Evolutionary conservation across 176 grass and related monocot species (phyloP).

Genomic region (Aechmea fasciata): DNA sequence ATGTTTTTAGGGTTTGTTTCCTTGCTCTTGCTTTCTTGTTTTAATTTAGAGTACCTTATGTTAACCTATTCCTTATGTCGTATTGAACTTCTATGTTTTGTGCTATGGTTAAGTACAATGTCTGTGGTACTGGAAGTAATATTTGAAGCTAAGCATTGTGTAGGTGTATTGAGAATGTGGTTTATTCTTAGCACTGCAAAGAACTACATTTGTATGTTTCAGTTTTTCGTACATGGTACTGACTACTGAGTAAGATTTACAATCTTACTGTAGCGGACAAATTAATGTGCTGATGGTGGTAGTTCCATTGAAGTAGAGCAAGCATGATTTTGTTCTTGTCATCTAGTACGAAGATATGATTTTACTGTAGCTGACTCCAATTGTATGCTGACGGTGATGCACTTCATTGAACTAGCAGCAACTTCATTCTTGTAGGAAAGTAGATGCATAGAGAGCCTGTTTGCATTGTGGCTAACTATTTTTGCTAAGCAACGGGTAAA

Average conservation of each 20-base stretch:
- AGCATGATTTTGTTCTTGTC: too few species aligned
- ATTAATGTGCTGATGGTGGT: not conserved
- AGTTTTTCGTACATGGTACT: not conserved
- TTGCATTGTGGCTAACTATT: too few species aligned
- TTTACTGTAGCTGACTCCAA: too few species aligned
- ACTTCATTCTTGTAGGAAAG: too few species aligned
- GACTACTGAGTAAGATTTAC: too few species aligned
- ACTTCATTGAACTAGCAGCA: too few species aligned
- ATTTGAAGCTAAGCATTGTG: not conserved
- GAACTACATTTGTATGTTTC: not conserved
- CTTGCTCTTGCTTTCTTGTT: conserved; percentile 14
- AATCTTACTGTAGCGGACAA: not conserved
- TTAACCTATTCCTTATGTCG: not conserved
- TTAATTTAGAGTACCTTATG: conserved; percentile 14
- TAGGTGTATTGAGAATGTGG: not conserved
- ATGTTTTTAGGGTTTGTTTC: conserved; percentile 1
- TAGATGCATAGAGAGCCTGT: too few species aligned
- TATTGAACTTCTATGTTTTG: conserved; percentile 1
- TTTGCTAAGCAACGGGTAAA: too few species aligned
- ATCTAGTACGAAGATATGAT: too few species aligned
- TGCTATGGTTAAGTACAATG: conserved; percentile 5
- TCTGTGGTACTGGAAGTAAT: conserved; percentile 7
- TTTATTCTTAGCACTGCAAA: not conserved
- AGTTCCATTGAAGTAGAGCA: too few species aligned
- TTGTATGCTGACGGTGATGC: too few species aligned